A percentile compares a stretch with the other conserved stretches of the same genome.
These are phyloP conservation scores for Gamarada debralockiae DNA, from an alignment of 495 filamentous ascomycete species.

Conservation along the genomic window DNA sequence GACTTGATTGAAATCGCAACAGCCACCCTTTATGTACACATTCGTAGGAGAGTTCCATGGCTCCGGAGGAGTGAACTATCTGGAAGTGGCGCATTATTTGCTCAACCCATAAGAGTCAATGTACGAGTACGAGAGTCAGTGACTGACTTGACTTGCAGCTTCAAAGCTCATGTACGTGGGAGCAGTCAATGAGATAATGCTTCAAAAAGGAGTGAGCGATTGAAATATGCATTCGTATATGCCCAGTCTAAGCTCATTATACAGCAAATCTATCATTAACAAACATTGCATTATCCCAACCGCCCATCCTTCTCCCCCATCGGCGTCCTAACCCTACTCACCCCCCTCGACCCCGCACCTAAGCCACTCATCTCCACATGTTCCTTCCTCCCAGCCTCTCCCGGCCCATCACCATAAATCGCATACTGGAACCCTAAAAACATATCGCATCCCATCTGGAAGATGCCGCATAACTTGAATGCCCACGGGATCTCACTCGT, in stretches of 20 bases:
- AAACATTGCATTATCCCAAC: constrained; percentile 14
- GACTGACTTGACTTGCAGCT: no score
- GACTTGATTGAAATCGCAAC: no score
- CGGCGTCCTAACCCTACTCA: constrained; percentile 11
- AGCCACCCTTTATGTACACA: no score
- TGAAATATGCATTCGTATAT: constrained; percentile 2
- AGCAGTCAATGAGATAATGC: no score
- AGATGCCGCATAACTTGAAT: constrained; percentile 89
- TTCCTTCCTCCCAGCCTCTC: constrained; percentile 10
- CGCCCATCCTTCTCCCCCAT: constrained; percentile 21
- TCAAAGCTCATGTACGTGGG: no score
- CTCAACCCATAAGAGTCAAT: no score
- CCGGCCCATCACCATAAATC: constrained; percentile 63
- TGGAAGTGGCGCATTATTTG: no score
- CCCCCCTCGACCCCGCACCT: neutral
- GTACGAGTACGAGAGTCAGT: no score
- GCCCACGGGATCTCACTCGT: constrained; percentile 71
- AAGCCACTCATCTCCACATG: constrained; percentile 16
- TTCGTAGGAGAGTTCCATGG: no score
- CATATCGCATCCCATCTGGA: constrained; percentile 83
- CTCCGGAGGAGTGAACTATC: no score
- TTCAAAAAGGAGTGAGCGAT: neutral
- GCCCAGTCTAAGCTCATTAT: neutral
- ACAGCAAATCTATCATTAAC: neutral
- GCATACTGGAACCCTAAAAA: constrained; percentile 83